Evolutionary conservation across 176 grass and related monocot species (phyloP).

Genomic region (Pontederia crassipes): DNA sequence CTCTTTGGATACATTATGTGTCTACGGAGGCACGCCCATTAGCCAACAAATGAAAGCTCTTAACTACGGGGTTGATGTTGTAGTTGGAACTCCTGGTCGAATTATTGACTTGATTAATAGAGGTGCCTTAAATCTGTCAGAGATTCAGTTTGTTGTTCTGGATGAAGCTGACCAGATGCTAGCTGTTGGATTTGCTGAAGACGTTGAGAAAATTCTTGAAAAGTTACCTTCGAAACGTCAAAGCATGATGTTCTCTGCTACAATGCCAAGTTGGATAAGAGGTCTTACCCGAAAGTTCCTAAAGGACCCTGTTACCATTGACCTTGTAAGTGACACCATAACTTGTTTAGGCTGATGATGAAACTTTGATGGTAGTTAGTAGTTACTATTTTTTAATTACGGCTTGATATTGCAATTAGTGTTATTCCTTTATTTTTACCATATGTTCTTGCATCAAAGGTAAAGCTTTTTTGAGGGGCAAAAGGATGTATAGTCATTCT

Average conservation of each 20-base stretch:
- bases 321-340: constrained; percentile 57
- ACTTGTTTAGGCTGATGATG: too few species aligned
- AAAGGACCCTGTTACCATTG: constrained; percentile 55
- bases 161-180: constrained; percentile 99
- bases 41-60: constrained; percentile 81
- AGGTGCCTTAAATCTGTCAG: constrained; percentile 54
- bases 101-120: constrained; percentile 86
- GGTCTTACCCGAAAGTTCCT: constrained; percentile 69
- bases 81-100: constrained; percentile 83
- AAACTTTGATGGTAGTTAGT: too few species aligned
- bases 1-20: constrained; percentile 64
- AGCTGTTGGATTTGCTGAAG: constrained; percentile 83
- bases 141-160: constrained; percentile 74
- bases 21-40: constrained; percentile 88
- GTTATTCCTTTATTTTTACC: too few species aligned
- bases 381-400: too few species aligned
- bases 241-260: constrained; percentile 95
- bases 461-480: too few species aligned
- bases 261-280: constrained; percentile 91
- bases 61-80: constrained; percentile 79
- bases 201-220: constrained; percentile 77
- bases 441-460: too few species aligned
- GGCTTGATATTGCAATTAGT: too few species aligned
- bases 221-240: constrained; percentile 53
- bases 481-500: too few species aligned